Evolutionary conservation across 192 early-diverging fungal species (phyloP), one percentile per base, ranked within the genome.

Genomic region (Lobulomyces angularis): DNA sequence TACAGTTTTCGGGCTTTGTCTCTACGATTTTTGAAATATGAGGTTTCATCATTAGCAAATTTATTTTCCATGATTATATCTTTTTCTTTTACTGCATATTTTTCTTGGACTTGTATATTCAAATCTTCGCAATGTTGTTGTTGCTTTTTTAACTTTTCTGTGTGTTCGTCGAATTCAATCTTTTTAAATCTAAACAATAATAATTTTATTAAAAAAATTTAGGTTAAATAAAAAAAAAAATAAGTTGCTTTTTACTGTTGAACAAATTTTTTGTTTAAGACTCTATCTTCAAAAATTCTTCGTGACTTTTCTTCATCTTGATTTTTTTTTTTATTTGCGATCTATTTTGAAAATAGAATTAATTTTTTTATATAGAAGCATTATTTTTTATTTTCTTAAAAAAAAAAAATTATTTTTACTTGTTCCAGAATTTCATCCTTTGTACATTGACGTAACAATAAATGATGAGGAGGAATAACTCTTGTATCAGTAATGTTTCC

Each of bases 1-100:
- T 69, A 69, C 35, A 69, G 44, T 44, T 69, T 61, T 32, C 55
- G 51, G 23, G 66, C 66, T 35, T 69, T 69, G 36, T 69, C 65
- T 29, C 58, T 51, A 43, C 66, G 57, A 42, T 69, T 65, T 30
- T 65, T 40, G 14, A 56, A 41, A 61, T 65, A 65, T n/a, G 66
- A 36, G 29, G 33, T 62, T 40, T 69, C 66, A 40, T 51, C 55
- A 27, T 62, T 35, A 3, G 66, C 61, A 50, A 59, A 66, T 14
- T 53, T 55, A 46, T 64, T 64, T 23, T 56, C 48, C 0, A 33
- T 39, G 39, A 34, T 44, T 19, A 11, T 30, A 11, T 12, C 37
- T 50, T 37, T 17, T 36, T 24, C 1, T 6, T 38, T 37, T 41
- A 22, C 38, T 43, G 25, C 4, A 35, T 6, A 4, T 31, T 46